Base-by-base conservation (phyloP, 2,329 filamentous ascomycete species). In the Trichoderma pleuroti region DNA sequence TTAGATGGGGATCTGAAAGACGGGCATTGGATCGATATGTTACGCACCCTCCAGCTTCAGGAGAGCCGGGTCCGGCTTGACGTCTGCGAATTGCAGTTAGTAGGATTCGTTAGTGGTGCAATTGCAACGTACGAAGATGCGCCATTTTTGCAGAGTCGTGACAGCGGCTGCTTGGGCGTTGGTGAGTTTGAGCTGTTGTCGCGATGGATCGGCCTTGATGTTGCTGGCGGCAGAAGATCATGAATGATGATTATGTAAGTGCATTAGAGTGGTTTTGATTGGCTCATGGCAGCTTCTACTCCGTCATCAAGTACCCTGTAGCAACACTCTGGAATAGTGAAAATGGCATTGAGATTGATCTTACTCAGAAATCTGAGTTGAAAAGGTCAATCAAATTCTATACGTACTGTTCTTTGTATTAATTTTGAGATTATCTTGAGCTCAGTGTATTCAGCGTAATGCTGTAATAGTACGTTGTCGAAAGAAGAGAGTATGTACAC, bases 41-140 rank as follows among this genome's bases (percentile, higher is more conserved):
- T 73, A 77, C 80, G 75, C 74, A 82, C 81, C 77, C 74, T 79
- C 78, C 76, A 80, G 77, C 79, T 82, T 82, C 68, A 81, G 78
- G 76, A 77, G 81, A 71, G 80, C 81, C 78, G 81, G 81, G 76
- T 82, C 81, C 74, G 81, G 81, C 78, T 81, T 82, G 74, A 82
- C 80, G 72, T 81, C 81, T 82, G 70, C 39, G 18, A 28, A n/a
- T 16, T 28, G 32, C 46, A 52, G 74, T 82, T 72, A 82, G 80
- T 73, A 60, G 59, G 7, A n/a, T 16, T 30, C 16, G 26, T 34
- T 70, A 72, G 36, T 28, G 5, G 8, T 8, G 10, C 12, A 12
- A 26, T 0, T 1, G n/a, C 4, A 7, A 39, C 80, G 60, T 77
- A 82, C 81, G 80, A 65, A 82, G 80, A 73, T 82, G 80, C 75